Conservation (phyloP, 2,329 filamentous ascomycete genomes). For the Trichoderma brevicompactum region DNA sequence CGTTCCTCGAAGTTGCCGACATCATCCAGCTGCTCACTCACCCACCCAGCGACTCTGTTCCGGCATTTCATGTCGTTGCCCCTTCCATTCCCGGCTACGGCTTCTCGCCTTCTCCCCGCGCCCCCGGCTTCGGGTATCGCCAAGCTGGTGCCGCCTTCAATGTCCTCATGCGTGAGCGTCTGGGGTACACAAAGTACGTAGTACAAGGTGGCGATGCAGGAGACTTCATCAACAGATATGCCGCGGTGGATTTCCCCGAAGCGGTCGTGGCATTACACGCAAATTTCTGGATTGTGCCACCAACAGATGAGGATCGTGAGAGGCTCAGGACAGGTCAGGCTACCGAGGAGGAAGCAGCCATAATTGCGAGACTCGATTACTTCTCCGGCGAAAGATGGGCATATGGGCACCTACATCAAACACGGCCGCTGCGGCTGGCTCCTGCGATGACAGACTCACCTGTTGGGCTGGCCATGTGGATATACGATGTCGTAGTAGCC, state of each 20-base stretch:
- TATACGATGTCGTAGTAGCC: background rate
- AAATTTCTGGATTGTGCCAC: conserved; percentile 5
- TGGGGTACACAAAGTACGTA: background rate
- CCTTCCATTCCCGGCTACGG: conserved; percentile 61
- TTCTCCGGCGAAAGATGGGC: background rate
- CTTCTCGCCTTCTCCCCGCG: conserved; percentile 36
- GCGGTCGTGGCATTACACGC: background rate
- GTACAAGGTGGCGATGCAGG: background rate
- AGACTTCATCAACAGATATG: conserved; percentile 1
- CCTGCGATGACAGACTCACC: conserved; percentile 4
- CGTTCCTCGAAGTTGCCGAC: conserved; percentile 68
- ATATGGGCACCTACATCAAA: background rate
- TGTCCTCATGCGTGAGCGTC: background rate
- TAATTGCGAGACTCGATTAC: background rate
- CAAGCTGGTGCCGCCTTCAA: background rate
- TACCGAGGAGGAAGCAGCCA: background rate
- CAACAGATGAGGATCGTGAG: background rate
- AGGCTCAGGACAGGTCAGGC: background rate
- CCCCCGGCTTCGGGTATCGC: background rate
- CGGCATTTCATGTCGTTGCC: conserved; percentile 61
- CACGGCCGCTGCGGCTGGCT: background rate
- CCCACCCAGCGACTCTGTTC: conserved; percentile 32
- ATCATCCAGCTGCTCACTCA: conserved; percentile 57
- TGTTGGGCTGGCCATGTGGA: conserved; percentile 7
- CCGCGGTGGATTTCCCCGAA: background rate